Base-by-base conservation (phyloP, 345 rosid genomes). In the Sapria himalayana region DNA sequence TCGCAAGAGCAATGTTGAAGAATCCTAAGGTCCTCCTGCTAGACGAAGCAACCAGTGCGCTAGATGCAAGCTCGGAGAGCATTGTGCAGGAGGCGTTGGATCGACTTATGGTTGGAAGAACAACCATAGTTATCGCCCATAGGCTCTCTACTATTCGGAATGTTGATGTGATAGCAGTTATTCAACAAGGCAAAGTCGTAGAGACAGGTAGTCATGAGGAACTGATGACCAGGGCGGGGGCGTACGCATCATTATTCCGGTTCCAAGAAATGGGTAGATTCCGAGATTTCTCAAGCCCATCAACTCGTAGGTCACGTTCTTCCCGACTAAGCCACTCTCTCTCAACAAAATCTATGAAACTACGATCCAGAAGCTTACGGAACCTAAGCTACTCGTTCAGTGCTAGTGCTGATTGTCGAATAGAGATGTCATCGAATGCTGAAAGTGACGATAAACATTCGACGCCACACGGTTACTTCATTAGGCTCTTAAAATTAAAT, bases 31-130 rank as follows among this genome's bases (percentile, higher is more conserved):
- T 89, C 65, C 76, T 89, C 23, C 92, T 89, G 33, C 79, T 89
- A 2, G 99, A 89, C 53, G 99, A 89, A 67, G 99, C 99, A 46
- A 89, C 99, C 9, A 89, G 99, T 16, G 99, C 99, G 3, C 99
- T 89, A 16, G 99, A 89, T 58, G 93, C 95, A 16, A 57, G 99
- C 59, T 89, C 99, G 4, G 99, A 84, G 64, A 84, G 81, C 72
- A 82, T 89, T 38, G 99, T 89, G 54, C 99, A 89, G 50, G 99
- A 89, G 65, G 95, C 99, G 25, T 64, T 89, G 19, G 99, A 89
- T 43, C 85, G 95, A 34, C 78, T 89, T 29, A 89, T 84, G 95
- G 81, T 84, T 2, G 99, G 99, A 29, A 73, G 99, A 60, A 89
- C 99, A 15, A 89, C 99, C 1, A 85, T 89, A 2, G 86, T 89